Conservation (phyloP, 1,284 basidiomycete genomes). For the Gomphus sp. region DNA sequence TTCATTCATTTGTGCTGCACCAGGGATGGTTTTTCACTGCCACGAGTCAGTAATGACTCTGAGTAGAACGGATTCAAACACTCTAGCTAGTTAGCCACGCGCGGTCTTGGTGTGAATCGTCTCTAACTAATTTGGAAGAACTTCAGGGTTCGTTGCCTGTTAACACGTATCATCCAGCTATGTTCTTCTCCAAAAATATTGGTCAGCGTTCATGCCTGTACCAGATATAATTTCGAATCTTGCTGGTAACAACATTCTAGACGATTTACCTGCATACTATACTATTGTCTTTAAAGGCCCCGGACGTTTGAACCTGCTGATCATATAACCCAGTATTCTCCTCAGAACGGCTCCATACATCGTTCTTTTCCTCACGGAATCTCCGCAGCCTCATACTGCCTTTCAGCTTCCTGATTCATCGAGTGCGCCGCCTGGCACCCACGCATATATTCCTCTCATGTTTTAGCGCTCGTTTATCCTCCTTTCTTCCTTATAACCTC, state of each 20-base stretch:
- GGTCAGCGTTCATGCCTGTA: too few relatives aligned
- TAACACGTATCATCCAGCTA: too few relatives aligned
- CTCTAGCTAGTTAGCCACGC: too few relatives aligned
- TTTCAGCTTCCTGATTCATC: neutral
- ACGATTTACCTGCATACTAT: neutral
- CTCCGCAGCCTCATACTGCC: neutral
- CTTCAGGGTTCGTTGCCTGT: too few relatives aligned
- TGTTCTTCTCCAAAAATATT: too few relatives aligned
- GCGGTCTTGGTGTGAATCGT: neutral
- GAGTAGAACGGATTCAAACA: too few relatives aligned
- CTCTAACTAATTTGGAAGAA: too few relatives aligned
- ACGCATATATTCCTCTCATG: neutral
- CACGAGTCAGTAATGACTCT: too few relatives aligned
- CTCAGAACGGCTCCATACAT: neutral
- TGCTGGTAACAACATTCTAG: neutral
- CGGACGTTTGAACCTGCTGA: neutral
- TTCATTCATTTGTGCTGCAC: too few relatives aligned
- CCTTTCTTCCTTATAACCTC: constrained; percentile 43
- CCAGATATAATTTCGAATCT: neutral
- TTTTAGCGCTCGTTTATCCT: constrained; percentile 8
- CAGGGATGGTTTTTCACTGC: too few relatives aligned
- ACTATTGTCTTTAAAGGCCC: neutral
- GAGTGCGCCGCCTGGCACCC: neutral
- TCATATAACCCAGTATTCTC: neutral
- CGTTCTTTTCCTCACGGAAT: neutral